phyloP scores from a whole-genome alignment of 805 yeast genomes.

The Candida nemodendra region DNA sequence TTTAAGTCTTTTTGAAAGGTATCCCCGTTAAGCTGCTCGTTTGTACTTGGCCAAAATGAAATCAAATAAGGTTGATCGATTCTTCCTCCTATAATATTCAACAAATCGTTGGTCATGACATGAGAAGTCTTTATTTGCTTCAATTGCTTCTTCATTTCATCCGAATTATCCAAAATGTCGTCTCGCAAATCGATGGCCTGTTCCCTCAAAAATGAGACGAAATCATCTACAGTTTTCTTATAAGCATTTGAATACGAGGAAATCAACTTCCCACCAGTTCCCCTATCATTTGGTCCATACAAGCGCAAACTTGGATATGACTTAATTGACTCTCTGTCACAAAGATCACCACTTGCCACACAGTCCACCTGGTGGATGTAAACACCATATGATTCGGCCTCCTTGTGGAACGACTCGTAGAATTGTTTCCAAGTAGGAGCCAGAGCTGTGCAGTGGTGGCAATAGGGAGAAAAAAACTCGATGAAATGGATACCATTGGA shows the following conservation, averaged over 20 bases:
- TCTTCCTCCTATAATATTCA: slow-evolving; percentile 52
- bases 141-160: slow-evolving; percentile 31
- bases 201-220: slow-evolving; percentile 53
- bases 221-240: slow-evolving; percentile 46
- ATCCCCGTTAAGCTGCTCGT: slow-evolving; percentile 36
- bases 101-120: slow-evolving; percentile 38
- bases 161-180: slow-evolving; percentile 45
- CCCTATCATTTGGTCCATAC: slow-evolving; percentile 56
- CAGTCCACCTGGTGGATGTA: slow-evolving; percentile 81
- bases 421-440: slow-evolving; percentile 84
- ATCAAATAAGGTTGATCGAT: slow-evolving; percentile 50
- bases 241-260: slow-evolving; percentile 47
- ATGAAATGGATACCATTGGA: slow-evolving; percentile 64
- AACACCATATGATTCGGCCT: slow-evolving; percentile 47
- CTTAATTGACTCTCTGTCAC: slow-evolving; percentile 59
- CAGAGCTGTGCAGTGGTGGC: slow-evolving; percentile 73
- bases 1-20: slow-evolving; percentile 34
- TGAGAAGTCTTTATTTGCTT: slow-evolving; percentile 7
- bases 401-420: slow-evolving; percentile 46
- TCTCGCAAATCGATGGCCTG: slow-evolving; percentile 44
- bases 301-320: slow-evolving; percentile 73
- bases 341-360: slow-evolving; percentile 81
- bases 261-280: slow-evolving; percentile 35
- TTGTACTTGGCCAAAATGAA: slow-evolving; percentile 63
- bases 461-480: slow-evolving; percentile 89